A percentile compares a stretch with the other conserved stretches of the same genome.
phyloP scores from a whole-genome alignment of 305 asterid species.

The Andrographis paniculata region DNA sequence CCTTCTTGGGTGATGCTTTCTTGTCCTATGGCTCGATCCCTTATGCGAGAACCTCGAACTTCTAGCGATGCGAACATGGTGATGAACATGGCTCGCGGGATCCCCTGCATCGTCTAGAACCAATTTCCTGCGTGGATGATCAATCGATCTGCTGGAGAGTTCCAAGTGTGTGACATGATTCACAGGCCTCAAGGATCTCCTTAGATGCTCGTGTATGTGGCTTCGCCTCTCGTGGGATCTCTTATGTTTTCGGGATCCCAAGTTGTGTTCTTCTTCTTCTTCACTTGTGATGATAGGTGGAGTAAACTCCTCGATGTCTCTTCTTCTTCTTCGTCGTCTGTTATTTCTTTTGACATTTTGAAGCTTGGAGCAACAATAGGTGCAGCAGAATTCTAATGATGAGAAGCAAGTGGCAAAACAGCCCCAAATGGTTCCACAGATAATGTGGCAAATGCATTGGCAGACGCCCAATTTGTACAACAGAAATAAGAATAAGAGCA shows the following conservation, averaged over 20 bases:
- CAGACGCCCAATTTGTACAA: conserved; percentile 61
- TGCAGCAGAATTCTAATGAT: conserved; percentile 40
- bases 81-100: conserved; percentile 23
- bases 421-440: conserved; percentile 38
- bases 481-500: conserved; percentile 52
- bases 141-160: conserved; percentile 22
- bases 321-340: conserved; percentile 24
- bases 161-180: conserved; percentile 31
- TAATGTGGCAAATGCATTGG: conserved; percentile 47
- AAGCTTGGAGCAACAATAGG: conserved; percentile 45
- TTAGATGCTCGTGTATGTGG: conserved; percentile 40
- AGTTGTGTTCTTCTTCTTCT: conserved; percentile 28
- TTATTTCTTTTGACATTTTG: conserved; percentile 24
- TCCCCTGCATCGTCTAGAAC: conserved; percentile 17
- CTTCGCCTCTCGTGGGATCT: conserved; percentile 18
- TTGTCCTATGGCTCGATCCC: conserved; percentile 22
- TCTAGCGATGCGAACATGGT: conserved; percentile 38
- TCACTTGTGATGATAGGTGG: conserved; percentile 12
- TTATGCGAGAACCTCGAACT: conserved; percentile 45
- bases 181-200: conserved; percentile 49
- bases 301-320: conserved; percentile 31
- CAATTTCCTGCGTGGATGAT: conserved; percentile 21
- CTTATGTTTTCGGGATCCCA: conserved; percentile 5
- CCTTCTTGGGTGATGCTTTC: conserved; percentile 15
- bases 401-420: conserved; percentile 42